Conservation (phyloP, 1,284 basidiomycete species). For the Tylopilus sp. region DNA sequence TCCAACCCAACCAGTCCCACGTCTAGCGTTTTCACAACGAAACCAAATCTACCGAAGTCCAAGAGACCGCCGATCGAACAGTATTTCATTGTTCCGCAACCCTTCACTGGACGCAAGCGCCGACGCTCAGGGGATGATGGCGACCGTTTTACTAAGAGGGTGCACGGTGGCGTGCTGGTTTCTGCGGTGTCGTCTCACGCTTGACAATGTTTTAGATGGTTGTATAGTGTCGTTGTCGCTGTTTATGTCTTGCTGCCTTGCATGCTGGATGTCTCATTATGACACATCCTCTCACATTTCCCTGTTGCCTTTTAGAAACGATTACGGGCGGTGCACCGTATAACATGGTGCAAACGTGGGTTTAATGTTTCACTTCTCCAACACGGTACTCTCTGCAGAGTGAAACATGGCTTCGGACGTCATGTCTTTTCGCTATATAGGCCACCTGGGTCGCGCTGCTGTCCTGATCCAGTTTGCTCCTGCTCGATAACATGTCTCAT, state of each 20-base stretch:
- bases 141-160: conserved; percentile 27
- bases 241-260: conserved; percentile 6
- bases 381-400: conserved; percentile 1
- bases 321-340: background rate
- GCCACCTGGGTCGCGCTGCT: background rate
- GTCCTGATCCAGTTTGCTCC: background rate
- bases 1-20: conserved; percentile 56
- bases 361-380: conserved; percentile 13
- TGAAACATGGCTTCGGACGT: conserved; percentile 12
- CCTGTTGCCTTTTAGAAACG: background rate
- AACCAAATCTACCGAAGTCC: conserved; percentile 15
- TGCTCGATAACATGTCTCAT: background rate
- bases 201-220: conserved; percentile 4
- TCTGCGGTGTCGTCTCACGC: conserved; percentile 13
- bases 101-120: conserved; percentile 26
- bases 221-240: conserved; percentile 29
- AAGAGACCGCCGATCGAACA: conserved; percentile 38
- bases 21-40: conserved; percentile 17
- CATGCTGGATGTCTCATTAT: conserved; percentile 6
- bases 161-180: conserved; percentile 12
- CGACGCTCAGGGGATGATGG: conserved; percentile 28
- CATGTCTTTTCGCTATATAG: background rate
- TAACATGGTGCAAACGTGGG: background rate
- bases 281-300: background rate
- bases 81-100: conserved; percentile 39